These are phyloP conservation scores for Amaranthus palmeri DNA, from an alignment of 148 eudicot genomes.

Conservation along the genomic window DNA sequence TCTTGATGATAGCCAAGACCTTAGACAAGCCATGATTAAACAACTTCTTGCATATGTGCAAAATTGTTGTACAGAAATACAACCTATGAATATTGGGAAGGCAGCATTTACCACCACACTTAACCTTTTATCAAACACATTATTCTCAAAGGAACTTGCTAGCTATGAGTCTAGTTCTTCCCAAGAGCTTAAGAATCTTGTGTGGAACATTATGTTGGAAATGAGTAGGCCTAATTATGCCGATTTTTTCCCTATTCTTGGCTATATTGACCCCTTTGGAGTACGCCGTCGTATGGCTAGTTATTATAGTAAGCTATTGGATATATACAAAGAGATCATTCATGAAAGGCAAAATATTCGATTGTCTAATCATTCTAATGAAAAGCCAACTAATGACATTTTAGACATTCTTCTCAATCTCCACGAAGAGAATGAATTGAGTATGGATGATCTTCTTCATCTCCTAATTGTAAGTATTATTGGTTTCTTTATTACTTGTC, in stretches of 20 bases:
- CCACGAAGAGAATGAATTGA: not conserved
- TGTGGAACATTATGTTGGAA: constrained; percentile 1
- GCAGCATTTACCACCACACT: not conserved
- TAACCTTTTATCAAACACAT: not conserved
- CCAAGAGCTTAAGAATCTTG: not conserved
- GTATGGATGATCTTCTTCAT: not conserved
- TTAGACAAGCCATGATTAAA: not conserved
- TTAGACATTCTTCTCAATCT: not conserved
- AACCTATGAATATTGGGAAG: not conserved
- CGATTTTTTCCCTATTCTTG: not conserved
- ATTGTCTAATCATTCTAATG: not conserved
- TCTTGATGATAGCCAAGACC: not conserved
- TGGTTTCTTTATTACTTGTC: not conserved
- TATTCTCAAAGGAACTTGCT: not conserved
- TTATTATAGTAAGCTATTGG: not conserved
- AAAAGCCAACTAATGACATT: not conserved
- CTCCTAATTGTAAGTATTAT: not conserved
- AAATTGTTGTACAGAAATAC: not conserved
- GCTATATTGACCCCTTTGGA: not conserved
- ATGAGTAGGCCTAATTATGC: not conserved
- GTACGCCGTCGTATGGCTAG: not conserved
- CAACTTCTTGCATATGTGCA: not conserved
- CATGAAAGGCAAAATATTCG: not conserved
- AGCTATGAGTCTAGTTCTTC: not conserved
- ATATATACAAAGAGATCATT: not conserved